A percentile compares a stretch with the other conserved stretches of the same genome.
phyloP scores from a whole-genome alignment of 1,284 basidiomycete species.

The Cryptococcus sp. region DNA sequence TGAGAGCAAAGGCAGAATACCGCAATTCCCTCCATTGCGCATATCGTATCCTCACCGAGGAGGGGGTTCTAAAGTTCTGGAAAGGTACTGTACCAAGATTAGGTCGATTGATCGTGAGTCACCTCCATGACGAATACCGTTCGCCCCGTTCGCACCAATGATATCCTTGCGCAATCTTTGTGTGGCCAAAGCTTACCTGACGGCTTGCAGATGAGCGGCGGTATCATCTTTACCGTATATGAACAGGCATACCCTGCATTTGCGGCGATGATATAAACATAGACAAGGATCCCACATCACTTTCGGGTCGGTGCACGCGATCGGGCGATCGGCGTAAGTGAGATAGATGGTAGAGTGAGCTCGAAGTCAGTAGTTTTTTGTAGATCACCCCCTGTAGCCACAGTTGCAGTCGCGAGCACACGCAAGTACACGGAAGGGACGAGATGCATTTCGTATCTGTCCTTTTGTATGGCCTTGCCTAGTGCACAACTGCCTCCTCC shows the following conservation, averaged over 20 bases:
- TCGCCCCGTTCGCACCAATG: not conserved
- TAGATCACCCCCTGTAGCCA: too few species aligned
- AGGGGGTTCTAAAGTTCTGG: conserved; percentile 88
- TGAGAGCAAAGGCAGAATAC: conserved; percentile 80
- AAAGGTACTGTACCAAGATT: conserved; percentile 90
- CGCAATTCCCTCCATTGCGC: conserved; percentile 92
- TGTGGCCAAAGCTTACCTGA: conserved; percentile 1
- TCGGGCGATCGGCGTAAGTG: too few species aligned
- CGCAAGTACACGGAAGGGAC: too few species aligned
- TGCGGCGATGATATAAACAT: conserved; percentile 18
- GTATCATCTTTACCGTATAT: conserved; percentile 93
- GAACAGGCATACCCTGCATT: conserved; percentile 58
- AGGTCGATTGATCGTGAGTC: conserved; percentile 75
- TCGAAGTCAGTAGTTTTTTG: too few species aligned
- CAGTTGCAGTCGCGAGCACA: too few species aligned
- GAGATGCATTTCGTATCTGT: too few species aligned
- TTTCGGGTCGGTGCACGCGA: too few species aligned
- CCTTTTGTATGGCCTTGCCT: too few species aligned
- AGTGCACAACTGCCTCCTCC: too few species aligned
- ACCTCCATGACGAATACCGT: not conserved
- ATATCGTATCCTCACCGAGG: conserved; percentile 86
- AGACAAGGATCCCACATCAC: too few species aligned
- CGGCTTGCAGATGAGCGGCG: conserved; percentile 72
- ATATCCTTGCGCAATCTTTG: not conserved
- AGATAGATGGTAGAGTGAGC: too few species aligned